phyloP scores from a whole-genome alignment of 495 filamentous ascomycete genomes.

The Talaromyces liani region DNA sequence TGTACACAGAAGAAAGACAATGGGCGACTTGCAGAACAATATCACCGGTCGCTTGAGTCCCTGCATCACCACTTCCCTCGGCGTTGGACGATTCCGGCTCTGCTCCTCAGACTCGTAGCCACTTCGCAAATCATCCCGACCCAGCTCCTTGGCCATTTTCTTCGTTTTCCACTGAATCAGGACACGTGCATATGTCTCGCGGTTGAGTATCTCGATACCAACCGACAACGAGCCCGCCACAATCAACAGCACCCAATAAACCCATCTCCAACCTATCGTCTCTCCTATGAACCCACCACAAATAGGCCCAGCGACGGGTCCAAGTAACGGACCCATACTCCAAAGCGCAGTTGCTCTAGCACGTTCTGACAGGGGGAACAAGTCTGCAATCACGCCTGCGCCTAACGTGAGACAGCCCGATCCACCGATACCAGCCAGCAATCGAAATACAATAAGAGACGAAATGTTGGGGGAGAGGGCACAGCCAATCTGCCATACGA shows the following conservation, averaged over 20 bases:
- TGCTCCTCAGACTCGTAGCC: constrained; percentile 27
- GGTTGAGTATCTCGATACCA: constrained; percentile 40
- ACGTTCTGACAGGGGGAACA: constrained; percentile 48
- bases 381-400: constrained; percentile 52
- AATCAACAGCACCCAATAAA: constrained; percentile 54
- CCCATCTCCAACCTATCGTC: constrained; percentile 50
- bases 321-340: constrained; percentile 42
- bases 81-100: constrained; percentile 27
- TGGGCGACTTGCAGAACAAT: constrained; percentile 38
- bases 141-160: constrained; percentile 31
- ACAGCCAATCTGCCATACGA: constrained; percentile 60
- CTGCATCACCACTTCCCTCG: constrained; percentile 26
- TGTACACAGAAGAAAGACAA: constrained; percentile 42
- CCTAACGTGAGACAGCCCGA: constrained; percentile 34
- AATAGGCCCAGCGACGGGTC: constrained; percentile 44
- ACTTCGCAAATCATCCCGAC: constrained; percentile 34
- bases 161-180: constrained; percentile 42
- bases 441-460: constrained; percentile 55
- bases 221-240: constrained; percentile 28
- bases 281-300: constrained; percentile 49
- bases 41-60: constrained; percentile 41
- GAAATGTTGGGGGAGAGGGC: constrained; percentile 54
- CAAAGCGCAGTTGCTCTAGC: constrained; percentile 54
- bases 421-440: constrained; percentile 57
- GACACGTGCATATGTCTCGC: constrained; percentile 44